phyloP scores from a whole-genome alignment of 2,329 filamentous ascomycete species.

The Colletotrichum ledebouriae region DNA sequence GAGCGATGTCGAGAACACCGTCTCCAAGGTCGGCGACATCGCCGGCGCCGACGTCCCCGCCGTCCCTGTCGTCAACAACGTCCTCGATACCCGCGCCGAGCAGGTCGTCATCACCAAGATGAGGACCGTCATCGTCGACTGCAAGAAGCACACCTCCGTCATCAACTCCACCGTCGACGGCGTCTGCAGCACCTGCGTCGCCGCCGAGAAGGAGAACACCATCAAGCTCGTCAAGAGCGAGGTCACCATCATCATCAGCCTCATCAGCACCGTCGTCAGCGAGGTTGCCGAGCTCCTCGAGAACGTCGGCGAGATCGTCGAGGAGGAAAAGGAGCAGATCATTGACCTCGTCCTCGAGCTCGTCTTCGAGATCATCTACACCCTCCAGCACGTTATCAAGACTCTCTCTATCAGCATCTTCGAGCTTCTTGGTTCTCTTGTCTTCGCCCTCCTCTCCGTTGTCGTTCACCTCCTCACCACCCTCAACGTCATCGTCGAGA shows the following conservation, averaged over 20 bases:
- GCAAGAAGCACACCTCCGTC: constrained; percentile 34
- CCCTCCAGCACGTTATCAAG: constrained; percentile 32
- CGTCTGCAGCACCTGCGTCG: constrained; percentile 12
- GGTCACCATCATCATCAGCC: constrained; percentile 33
- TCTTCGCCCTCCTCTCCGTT: constrained; percentile 33
- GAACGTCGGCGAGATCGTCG: constrained; percentile 30
- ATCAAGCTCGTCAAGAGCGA: constrained; percentile 34
- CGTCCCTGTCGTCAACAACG: neutral
- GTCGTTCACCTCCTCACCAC: constrained; percentile 31
- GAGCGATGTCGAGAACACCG: constrained; percentile 6
- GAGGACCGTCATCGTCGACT: constrained; percentile 29
- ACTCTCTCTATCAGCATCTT: constrained; percentile 37
- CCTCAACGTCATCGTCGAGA: constrained; percentile 33
- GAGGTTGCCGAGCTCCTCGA: constrained; percentile 25
- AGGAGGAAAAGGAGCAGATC: constrained; percentile 38
- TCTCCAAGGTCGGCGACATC: constrained; percentile 4
- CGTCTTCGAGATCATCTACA: constrained; percentile 32
- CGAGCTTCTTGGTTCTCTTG: constrained; percentile 35
- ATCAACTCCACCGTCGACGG: constrained; percentile 37
- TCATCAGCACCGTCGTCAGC: constrained; percentile 22
- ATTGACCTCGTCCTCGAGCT: constrained; percentile 28
- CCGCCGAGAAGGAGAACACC: constrained; percentile 24
- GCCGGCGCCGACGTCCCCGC: neutral
- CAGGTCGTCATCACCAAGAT: constrained; percentile 34
- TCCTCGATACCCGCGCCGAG: constrained; percentile 24